Base-by-base conservation (phyloP, 108 stramenopile species). In the Cyclotella choctawhatcheeana region DNA sequence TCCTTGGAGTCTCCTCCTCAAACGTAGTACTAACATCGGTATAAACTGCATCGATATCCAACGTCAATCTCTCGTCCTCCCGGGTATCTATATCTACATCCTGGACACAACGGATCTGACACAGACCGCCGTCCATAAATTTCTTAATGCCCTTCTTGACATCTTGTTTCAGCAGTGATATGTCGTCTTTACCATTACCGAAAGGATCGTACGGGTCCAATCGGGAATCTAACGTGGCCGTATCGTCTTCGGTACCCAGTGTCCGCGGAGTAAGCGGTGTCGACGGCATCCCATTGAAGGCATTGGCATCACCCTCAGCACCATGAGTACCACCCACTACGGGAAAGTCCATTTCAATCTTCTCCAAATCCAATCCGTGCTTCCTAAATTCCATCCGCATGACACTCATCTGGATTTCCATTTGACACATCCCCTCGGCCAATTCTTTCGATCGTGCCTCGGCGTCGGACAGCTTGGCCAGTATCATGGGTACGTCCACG, bases 401-500 rank as follows among this genome's bases (percentile, higher is more conserved):
- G 34, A 35, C 59, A 60, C 59, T 60, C 33, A 60, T 60, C 16
- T 37, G 59, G 24, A 35, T 40, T 24, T 53, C 70, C 67, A 72
- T 59, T 44, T 52, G 59, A 0, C 27, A 67, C 52, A 76, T 37
- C 24, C 66, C 21, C 17, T 59, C 51, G 25, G 63, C 52, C 44
- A 72, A 55, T 0, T 67, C 43, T 48, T 67, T 48, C 27, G 22
- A 58, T 10, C 61, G 58, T 0, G 22, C 22, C 33, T 62, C 71
- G 18, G 48, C 37, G 48, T 79, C 78, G 35, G 50, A 31, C 30
- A 79, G 32, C 52, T 79, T 79, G 10, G 66, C 71, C 22, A 79
- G 26, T 12, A 79, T 47, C 60, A 79, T 73, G 51, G 71, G 78
- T 27, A 79, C 78, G 66, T 79, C 78, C 13, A 68, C 64, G 34